Evolutionary conservation across 2,329 filamentous ascomycete species (phyloP), one percentile per base, ranked within the genome.

Genomic region (Fusarium beomiforme): DNA sequence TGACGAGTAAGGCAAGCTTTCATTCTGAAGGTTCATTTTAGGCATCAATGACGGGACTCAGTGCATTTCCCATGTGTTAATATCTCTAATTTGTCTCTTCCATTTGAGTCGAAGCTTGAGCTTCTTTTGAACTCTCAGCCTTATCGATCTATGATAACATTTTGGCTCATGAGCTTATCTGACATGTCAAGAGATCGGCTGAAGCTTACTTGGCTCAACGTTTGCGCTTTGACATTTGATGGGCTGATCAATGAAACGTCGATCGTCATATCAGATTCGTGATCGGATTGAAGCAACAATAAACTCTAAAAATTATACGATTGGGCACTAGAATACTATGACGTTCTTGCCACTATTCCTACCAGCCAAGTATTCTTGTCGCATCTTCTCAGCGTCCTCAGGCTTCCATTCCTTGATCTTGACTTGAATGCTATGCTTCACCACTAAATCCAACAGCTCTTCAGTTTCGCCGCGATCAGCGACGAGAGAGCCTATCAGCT

Each of bases 371-470:
- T 67, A 67, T 10, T 67, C 57, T 5, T 49, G 50, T 16, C 57
- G 46, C 63, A 67, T 67, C 6, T 29, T 4, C 11, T 67, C 63
- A 3, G 65, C 57, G 12, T 63, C 57, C 7, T 63, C 65, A n/a
- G 11, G 23, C 23, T 41, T 57, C 63, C 63, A 68, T n/a, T 67
- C 37, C 17, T 53, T 53, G 9, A 68, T 39, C 21, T 63, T 63
- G 16, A 62, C 43, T 3, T 47, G 44, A 2, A 68, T 59, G 4
- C 42, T 14, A 3, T 68, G 63, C 21, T 67, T 19, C 3, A 46
- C 50, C 2, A 57, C 63, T 4, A 67, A 24, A 13, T 37, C n/a
- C 4, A 68, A 19, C 2, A 62, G 34, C 14, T 53, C 56, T 12
- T 39, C 23, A 1, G 46, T 23, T 5, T 51, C 44, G 12, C 42